phyloP scores from a whole-genome alignment of 2,329 filamentous ascomycete species.

The Chaetomiaceae sp. region DNA sequence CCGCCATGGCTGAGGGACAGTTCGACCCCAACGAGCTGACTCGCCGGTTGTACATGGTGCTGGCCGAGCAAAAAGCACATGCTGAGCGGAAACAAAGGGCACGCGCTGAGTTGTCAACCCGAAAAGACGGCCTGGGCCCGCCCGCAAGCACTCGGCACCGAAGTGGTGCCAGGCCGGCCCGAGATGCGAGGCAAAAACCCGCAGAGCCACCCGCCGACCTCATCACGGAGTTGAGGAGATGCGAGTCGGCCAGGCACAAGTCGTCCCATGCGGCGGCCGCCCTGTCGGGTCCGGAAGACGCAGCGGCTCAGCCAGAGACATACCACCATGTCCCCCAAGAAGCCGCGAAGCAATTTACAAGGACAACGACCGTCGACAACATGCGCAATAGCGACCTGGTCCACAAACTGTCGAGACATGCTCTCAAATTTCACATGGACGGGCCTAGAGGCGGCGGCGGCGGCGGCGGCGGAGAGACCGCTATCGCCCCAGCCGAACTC shows the following conservation, averaged over 20 bases:
- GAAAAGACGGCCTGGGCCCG: slow-evolving; percentile 2
- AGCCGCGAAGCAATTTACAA: slow-evolving; percentile 51
- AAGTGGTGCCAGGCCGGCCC: background rate
- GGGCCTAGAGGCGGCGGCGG: slow-evolving; percentile 23
- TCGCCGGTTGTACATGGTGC: slow-evolving; percentile 47
- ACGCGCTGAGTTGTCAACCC: background rate
- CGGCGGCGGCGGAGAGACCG: slow-evolving; percentile 24
- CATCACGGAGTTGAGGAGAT: slow-evolving; percentile 15
- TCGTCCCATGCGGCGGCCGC: background rate
- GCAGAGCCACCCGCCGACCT: slow-evolving; percentile 12
- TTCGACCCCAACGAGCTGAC: slow-evolving; percentile 55
- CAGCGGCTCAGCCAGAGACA: background rate
- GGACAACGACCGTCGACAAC: slow-evolving; percentile 47
- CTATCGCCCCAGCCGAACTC: slow-evolving; percentile 33
- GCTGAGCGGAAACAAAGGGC: slow-evolving; percentile 34
- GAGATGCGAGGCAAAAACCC: too few relatives aligned
- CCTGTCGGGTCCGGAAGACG: background rate
- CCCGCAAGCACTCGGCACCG: background rate
- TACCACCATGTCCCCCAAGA: slow-evolving; percentile 50
- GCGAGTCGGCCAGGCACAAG: slow-evolving; percentile 16
- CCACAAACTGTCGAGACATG: slow-evolving; percentile 42
- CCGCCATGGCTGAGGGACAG: slow-evolving; percentile 29
- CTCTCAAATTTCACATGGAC: slow-evolving; percentile 39
- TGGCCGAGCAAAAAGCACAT: slow-evolving; percentile 45
- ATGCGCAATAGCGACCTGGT: slow-evolving; percentile 31